These are phyloP conservation scores for Trametes polyzona DNA, from an alignment of 1,284 basidiomycete species.

Conservation along the genomic window DNA sequence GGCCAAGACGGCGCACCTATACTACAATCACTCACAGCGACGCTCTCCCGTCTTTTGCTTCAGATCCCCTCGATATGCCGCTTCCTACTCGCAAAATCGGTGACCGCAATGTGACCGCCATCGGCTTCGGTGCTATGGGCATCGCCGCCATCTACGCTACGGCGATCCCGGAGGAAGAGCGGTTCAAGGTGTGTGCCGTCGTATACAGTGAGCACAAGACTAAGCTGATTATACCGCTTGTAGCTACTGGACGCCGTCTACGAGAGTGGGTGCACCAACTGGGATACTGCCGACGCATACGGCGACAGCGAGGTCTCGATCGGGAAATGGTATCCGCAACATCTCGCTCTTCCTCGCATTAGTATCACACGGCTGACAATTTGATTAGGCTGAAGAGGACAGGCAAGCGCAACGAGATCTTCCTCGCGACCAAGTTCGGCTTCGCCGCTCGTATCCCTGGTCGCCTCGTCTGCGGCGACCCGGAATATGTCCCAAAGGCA, in stretches of 20 bases:
- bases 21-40: too few species aligned
- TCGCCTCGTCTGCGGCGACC: constrained; percentile 23
- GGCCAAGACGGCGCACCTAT: neutral
- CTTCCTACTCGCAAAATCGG: constrained; percentile 33
- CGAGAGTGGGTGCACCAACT: constrained; percentile 31
- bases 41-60: neutral
- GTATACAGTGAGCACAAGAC: too few species aligned
- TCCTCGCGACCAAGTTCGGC: constrained; percentile 52
- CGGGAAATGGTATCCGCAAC: constrained; percentile 28
- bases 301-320: constrained; percentile 31
- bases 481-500: constrained; percentile 34
- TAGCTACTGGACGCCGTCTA: constrained; percentile 30
- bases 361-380: neutral
- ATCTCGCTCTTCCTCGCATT: neutral
- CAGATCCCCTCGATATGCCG: neutral
- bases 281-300: constrained; percentile 39
- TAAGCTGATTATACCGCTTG: too few species aligned
- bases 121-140: constrained; percentile 37
- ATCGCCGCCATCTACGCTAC: constrained; percentile 33
- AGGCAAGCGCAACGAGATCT: constrained; percentile 46
- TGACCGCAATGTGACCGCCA: constrained; percentile 25
- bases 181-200: constrained; percentile 27
- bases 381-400: constrained; percentile 41
- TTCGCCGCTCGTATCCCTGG: constrained; percentile 9
- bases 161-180: constrained; percentile 30